A percentile compares a stretch with the other conserved stretches of the same genome.
phyloP scores from a whole-genome alignment of 306 rosid species.

The Medicago truncatula region MtrunA17r5.0-ANR NC_053048.1:48268001-48268500 shows the following conservation, averaged over 20 bases:
- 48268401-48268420: too few species aligned
- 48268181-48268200: constrained; percentile 70
- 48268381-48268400: too few species aligned
- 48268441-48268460: too few species aligned
- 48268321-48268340: constrained; percentile 91
- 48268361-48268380: constrained; percentile 62
- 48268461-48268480: too few species aligned
- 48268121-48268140: constrained; percentile 80
- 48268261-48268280: neutral
- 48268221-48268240: constrained; percentile 14
- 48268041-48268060: neutral
- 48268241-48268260: neutral
- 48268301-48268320: constrained; percentile 88
- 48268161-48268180: constrained; percentile 85
- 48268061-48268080: neutral
- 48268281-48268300: constrained; percentile 14
- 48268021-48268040: neutral
- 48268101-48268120: constrained; percentile 64
- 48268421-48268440: too few species aligned
- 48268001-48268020: constrained; percentile 59
- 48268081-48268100: constrained; percentile 10
- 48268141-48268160: constrained; percentile 64
- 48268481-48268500: too few species aligned
- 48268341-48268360: constrained; percentile 80
- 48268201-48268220: constrained; percentile 16